These are phyloP conservation scores for Naganishia cerealis DNA, from an alignment of 1,284 basidiomycete species.

Conservation along the genomic window DNA sequence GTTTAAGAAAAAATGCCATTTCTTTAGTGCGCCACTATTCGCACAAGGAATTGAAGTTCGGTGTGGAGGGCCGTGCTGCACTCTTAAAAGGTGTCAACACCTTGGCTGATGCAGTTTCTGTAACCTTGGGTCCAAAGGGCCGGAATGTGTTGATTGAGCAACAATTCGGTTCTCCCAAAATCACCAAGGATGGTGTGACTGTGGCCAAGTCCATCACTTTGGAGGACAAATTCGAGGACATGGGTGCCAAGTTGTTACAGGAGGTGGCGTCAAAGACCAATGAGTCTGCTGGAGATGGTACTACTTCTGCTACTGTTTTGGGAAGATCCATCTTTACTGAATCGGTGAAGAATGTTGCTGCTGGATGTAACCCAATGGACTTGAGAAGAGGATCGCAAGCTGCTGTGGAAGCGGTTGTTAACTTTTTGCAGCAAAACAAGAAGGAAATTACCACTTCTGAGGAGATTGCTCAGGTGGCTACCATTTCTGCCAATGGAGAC, in stretches of 20 bases:
- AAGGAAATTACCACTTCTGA: slow-evolving; percentile 94
- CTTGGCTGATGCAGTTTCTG: slow-evolving; percentile 89
- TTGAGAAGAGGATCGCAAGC: slow-evolving; percentile 95
- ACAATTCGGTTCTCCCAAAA: slow-evolving; percentile 94
- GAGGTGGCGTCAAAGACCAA: slow-evolving; percentile 96
- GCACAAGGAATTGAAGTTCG: slow-evolving; percentile 96
- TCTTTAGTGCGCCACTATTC: too few relatives aligned
- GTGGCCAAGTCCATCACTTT: slow-evolving; percentile 92
- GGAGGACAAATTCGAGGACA: slow-evolving; percentile 98
- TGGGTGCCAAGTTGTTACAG: slow-evolving; percentile 92
- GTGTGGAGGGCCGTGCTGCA: slow-evolving; percentile 87
- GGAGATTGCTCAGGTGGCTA: slow-evolving; percentile 98
- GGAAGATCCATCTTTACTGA: slow-evolving; percentile 96
- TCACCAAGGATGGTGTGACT: slow-evolving; percentile 97
- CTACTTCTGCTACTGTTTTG: slow-evolving; percentile 94
- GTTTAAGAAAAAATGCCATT: too few relatives aligned
- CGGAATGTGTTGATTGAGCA: slow-evolving; percentile 99
- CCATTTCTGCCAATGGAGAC: slow-evolving; percentile 97
- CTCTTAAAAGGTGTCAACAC: slow-evolving; percentile 95
- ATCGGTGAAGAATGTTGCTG: slow-evolving; percentile 98
- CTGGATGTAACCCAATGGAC: slow-evolving; percentile 98
- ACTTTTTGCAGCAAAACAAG: slow-evolving; percentile 84
- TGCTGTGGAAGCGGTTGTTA: slow-evolving; percentile 91
- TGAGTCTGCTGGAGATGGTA: slow-evolving; percentile 96
- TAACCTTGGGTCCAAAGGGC: slow-evolving; percentile 95